Conservation (phyloP, 2,329 filamentous ascomycete genomes). For the Triangularia verruculosa region DNA sequence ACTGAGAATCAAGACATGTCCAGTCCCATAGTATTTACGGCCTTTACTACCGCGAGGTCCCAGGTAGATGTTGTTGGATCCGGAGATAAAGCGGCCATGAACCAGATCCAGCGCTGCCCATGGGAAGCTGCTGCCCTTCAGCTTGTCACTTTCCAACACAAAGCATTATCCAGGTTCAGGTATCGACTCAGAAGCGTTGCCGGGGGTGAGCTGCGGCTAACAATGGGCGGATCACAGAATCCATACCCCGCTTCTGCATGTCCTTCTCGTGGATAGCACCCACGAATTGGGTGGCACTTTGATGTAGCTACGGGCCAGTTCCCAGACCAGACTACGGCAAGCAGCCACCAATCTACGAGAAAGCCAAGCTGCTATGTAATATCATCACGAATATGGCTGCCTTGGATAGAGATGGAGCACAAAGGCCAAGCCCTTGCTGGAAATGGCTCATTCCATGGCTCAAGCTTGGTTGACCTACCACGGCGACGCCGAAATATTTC, state of each 20-base stretch:
- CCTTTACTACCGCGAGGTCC: slow-evolving; percentile 17
- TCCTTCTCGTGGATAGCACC: not conserved
- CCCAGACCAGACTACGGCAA: not conserved
- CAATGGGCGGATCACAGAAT: not conserved
- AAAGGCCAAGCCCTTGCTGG: not conserved
- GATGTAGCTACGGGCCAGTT: not conserved
- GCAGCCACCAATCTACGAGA: not conserved
- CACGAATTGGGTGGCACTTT: not conserved
- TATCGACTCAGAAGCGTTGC: not conserved
- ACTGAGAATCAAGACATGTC: slow-evolving; percentile 6
- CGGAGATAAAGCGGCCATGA: slow-evolving; percentile 14
- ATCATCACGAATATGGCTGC: not conserved
- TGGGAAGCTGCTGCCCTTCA: slow-evolving; percentile 6
- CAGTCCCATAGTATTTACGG: slow-evolving; percentile 13
- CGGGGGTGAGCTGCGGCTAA: not conserved
- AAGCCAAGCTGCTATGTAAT: not conserved
- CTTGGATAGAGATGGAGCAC: not conserved
- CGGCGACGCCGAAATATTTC: not conserved
- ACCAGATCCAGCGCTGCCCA: not conserved
- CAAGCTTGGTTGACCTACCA: not conserved
- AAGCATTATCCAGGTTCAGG: not conserved
- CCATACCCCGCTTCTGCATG: not conserved
- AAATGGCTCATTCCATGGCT: not conserved
- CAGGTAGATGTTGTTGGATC: slow-evolving; percentile 11
- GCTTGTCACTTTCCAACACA: slow-evolving; percentile 1